These are phyloP conservation scores for Rosa rugosa DNA, from an alignment of 306 rosid genomes.

Conservation along the genomic window DNA sequence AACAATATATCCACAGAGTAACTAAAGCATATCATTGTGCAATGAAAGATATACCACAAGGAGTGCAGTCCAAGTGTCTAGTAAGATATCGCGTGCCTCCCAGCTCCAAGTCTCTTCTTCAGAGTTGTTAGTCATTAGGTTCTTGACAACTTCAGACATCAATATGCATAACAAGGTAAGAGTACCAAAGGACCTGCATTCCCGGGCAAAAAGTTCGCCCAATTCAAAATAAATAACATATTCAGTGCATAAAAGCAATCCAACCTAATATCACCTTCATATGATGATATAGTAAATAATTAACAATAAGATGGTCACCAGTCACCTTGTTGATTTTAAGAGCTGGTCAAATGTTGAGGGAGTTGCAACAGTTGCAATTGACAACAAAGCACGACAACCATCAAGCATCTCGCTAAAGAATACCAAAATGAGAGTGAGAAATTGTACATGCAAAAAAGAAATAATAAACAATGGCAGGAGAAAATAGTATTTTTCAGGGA, in stretches of 20 bases:
- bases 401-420: conserved; percentile 89
- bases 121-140: conserved; percentile 54
- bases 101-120: conserved; percentile 94
- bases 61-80: conserved; percentile 88
- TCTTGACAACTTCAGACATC: conserved; percentile 85
- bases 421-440: conserved; percentile 33
- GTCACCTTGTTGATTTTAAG: conserved; percentile 64
- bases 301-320: conserved; percentile 14
- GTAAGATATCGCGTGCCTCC: conserved; percentile 88
- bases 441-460: not conserved
- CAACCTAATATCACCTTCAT: not conserved
- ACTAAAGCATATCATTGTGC: not conserved
- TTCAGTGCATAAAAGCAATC: not conserved
- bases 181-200: conserved; percentile 74
- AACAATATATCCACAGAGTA: not conserved
- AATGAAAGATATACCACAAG: conserved; percentile 56
- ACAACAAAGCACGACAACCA: conserved; percentile 91
- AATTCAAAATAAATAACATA: conserved; percentile 16
- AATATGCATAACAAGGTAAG: conserved; percentile 64
- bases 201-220: conserved; percentile 29
- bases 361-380: conserved; percentile 71
- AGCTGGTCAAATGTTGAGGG: conserved; percentile 73
- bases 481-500: conserved; percentile 20
- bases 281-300: not conserved
- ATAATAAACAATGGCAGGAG: not conserved